Conservation (phyloP, 371 early-diverging fungal species). For the Thermomucor indicae-seudaticae region DNA sequence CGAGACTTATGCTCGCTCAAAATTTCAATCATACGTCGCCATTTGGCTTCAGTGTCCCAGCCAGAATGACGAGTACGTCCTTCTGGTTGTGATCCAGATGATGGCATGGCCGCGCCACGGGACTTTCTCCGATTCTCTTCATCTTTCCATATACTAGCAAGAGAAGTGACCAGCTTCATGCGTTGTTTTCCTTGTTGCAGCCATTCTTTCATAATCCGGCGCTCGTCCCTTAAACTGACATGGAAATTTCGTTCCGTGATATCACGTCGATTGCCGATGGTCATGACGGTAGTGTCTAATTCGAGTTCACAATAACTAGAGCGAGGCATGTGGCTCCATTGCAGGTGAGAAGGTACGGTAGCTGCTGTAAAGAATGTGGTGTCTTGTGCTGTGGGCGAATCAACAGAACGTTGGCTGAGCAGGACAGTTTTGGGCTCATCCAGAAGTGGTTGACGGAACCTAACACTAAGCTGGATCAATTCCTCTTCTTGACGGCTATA, state of each 20-base stretch:
- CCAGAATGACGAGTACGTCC: no score
- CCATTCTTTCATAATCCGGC: not conserved
- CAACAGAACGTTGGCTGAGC: not conserved
- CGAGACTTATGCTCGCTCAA: no score
- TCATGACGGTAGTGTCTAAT: conserved; percentile 57
- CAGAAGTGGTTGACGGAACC: conserved; percentile 40
- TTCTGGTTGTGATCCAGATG: not conserved
- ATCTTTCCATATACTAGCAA: conserved; percentile 57
- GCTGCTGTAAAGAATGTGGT: conserved; percentile 15
- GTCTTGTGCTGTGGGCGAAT: not conserved
- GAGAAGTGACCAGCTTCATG: conserved; percentile 58
- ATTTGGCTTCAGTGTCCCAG: conserved; percentile 19
- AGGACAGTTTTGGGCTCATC: conserved; percentile 12
- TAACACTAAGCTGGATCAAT: conserved; percentile 5
- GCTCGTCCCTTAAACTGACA: not conserved
- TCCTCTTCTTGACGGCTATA: conserved; percentile 3
- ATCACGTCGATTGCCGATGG: conserved; percentile 65
- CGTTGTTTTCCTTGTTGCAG: no score
- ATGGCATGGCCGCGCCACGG: conserved; percentile 13
- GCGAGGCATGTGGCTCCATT: conserved; percentile 22
- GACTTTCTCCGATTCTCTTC: conserved; percentile 17
- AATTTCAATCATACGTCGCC: conserved; percentile 9
- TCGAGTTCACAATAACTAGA: conserved; percentile 78
- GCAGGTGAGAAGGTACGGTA: conserved; percentile 17
- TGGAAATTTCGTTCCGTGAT: conserved; percentile 60